These are phyloP conservation scores for Vachellia collinsii DNA, from an alignment of 306 rosid genomes.

Conservation along the genomic window DNA sequence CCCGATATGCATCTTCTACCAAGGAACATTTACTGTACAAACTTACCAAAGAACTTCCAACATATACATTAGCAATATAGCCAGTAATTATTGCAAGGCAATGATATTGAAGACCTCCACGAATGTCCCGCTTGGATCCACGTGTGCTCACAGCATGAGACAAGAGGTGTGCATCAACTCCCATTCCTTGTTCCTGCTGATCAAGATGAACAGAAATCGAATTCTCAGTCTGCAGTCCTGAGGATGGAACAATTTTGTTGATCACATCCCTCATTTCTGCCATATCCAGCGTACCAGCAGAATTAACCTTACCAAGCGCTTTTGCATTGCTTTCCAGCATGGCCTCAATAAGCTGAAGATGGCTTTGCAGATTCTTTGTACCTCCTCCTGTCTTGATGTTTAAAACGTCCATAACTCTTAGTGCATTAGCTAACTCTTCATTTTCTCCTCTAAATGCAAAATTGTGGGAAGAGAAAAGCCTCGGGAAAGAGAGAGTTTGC, in stretches of 20 bases:
- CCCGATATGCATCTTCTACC: slow-evolving; percentile 48
- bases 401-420: slow-evolving; percentile 59
- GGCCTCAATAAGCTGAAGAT: slow-evolving; percentile 69
- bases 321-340: slow-evolving; percentile 41
- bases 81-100: slow-evolving; percentile 68
- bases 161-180: slow-evolving; percentile 52
- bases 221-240: slow-evolving; percentile 28
- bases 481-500: slow-evolving; percentile 24
- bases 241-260: slow-evolving; percentile 36
- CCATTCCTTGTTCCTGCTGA: slow-evolving; percentile 36
- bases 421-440: slow-evolving; percentile 44
- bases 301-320: slow-evolving; percentile 12
- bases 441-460: slow-evolving; percentile 28
- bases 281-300: slow-evolving; percentile 6
- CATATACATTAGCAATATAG: slow-evolving; percentile 63
- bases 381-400: slow-evolving; percentile 35
- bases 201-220: slow-evolving; percentile 18
- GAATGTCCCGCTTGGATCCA: slow-evolving; percentile 53
- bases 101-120: slow-evolving; percentile 72
- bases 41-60: slow-evolving; percentile 78
- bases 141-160: slow-evolving; percentile 62
- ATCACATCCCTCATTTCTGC: slow-evolving; percentile 23
- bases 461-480: slow-evolving; percentile 44
- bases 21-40: slow-evolving; percentile 61
- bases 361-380: slow-evolving; percentile 46